These are phyloP conservation scores for Bauhinia variegata DNA, from an alignment of 306 rosid species.

Conservation along the genomic window DNA sequence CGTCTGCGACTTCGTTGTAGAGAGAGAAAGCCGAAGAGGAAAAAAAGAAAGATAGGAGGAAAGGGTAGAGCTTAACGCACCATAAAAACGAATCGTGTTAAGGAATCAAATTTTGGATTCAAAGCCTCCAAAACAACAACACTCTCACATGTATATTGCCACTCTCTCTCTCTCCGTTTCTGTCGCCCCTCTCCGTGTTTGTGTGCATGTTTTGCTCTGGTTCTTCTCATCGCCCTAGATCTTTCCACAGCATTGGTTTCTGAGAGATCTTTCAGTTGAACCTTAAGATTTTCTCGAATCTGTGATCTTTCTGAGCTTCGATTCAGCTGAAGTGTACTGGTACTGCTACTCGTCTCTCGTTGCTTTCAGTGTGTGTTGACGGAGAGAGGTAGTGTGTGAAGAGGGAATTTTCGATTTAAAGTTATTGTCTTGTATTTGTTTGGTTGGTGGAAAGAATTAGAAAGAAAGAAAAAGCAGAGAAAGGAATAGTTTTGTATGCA, in stretches of 20 bases:
- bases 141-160: not conserved
- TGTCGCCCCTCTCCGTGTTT: not conserved
- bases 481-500: constrained; percentile 1
- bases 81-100: constrained; percentile 23
- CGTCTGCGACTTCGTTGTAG: not conserved
- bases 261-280: constrained; percentile 38
- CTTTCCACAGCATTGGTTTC: constrained; percentile 30
- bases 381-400: not conserved
- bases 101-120: not conserved
- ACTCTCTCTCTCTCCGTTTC: not conserved
- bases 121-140: not conserved
- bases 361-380: not conserved
- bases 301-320: constrained; percentile 32
- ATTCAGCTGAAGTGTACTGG: constrained; percentile 36
- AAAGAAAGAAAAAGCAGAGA: not conserved
- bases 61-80: not conserved
- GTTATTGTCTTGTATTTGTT: constrained; percentile 7
- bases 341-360: constrained; percentile 23
- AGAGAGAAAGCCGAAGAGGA: not conserved
- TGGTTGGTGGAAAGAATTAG: not conserved
- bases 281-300: constrained; percentile 31
- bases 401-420: constrained; percentile 21
- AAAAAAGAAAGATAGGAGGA: not conserved
- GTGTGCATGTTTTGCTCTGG: constrained; percentile 16
- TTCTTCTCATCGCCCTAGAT: constrained; percentile 46